These are phyloP conservation scores for Argentina anserina DNA, from an alignment of 306 rosid species.

Conservation along the genomic window DNA sequence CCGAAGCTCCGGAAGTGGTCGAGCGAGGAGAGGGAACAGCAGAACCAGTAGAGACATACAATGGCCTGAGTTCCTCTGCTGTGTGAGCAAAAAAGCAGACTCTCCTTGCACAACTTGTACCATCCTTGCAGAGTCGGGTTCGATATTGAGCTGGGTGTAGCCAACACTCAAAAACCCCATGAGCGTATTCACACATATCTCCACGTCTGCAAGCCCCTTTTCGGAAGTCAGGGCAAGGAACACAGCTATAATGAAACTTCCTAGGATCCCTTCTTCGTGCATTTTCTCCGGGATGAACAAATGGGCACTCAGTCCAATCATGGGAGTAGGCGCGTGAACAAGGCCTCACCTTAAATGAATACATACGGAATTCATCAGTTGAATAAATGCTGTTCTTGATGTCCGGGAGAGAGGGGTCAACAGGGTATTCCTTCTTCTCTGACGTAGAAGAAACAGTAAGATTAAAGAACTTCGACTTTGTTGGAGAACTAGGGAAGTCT, in stretches of 20 bases:
- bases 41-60: conserved; percentile 89
- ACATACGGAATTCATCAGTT: conserved; percentile 92
- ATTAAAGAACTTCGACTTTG: conserved; percentile 51
- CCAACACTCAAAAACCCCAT: conserved; percentile 97
- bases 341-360: conserved; percentile 92
- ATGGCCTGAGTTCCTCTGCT: conserved; percentile 75
- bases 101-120: conserved; percentile 71
- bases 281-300: conserved; percentile 96
- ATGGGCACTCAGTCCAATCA: conserved; percentile 98
- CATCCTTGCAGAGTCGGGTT: conserved; percentile 91
- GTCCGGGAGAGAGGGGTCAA: conserved; percentile 91
- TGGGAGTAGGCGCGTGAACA: conserved; percentile 95
- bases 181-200: conserved; percentile 96
- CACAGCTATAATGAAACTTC: conserved; percentile 90
- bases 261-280: conserved; percentile 98
- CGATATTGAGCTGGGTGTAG: conserved; percentile 92
- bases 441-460: conserved; percentile 42
- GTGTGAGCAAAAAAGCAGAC: conserved; percentile 96
- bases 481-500: conserved; percentile 47
- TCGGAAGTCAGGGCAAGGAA: conserved; percentile 91
- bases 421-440: conserved; percentile 88
- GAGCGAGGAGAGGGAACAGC: conserved; percentile 90
- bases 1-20: conserved; percentile 61
- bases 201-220: conserved; percentile 95
- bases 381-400: conserved; percentile 90